These are phyloP conservation scores for Reutealis trisperma DNA, from an alignment of 345 rosid species.

Conservation along the genomic window DNA sequence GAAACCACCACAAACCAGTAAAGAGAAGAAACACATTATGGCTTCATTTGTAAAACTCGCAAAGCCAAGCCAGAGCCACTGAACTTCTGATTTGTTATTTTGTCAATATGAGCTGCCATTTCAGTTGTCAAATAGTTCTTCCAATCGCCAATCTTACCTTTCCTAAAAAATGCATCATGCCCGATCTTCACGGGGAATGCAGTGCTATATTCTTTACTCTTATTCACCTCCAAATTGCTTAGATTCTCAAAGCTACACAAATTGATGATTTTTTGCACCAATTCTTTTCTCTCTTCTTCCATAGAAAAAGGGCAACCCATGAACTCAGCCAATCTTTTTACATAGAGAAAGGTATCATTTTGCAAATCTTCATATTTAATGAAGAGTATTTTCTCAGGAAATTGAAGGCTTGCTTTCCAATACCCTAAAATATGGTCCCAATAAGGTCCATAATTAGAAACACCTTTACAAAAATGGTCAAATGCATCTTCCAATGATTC, in stretches of 20 bases:
- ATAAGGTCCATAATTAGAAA: no score
- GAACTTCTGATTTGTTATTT: background rate
- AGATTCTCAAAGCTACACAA: background rate
- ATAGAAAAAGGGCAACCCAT: background rate
- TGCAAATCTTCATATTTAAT: no score
- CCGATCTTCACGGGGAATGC: background rate
- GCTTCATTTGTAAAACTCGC: no score
- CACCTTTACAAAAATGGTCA: no score
- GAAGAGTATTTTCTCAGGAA: no score
- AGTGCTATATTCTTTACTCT: background rate
- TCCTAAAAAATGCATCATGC: background rate
- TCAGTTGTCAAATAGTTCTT: background rate
- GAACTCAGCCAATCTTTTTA: background rate
- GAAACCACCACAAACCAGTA: no score
- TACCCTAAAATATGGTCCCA: background rate
- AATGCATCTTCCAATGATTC: no score
- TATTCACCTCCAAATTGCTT: constrained; percentile 4
- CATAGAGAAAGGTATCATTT: no score
- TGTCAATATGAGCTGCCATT: background rate
- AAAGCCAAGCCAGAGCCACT: background rate
- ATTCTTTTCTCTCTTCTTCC: background rate
- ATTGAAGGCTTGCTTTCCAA: no score
- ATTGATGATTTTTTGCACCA: background rate
- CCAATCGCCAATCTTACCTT: constrained; percentile 11
- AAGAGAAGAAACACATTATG: no score